Evolutionary conservation across 208 protist genomes (phyloP), one percentile per base, ranked within the genome.

Genomic region (Leishmania gerbilli): DNA sequence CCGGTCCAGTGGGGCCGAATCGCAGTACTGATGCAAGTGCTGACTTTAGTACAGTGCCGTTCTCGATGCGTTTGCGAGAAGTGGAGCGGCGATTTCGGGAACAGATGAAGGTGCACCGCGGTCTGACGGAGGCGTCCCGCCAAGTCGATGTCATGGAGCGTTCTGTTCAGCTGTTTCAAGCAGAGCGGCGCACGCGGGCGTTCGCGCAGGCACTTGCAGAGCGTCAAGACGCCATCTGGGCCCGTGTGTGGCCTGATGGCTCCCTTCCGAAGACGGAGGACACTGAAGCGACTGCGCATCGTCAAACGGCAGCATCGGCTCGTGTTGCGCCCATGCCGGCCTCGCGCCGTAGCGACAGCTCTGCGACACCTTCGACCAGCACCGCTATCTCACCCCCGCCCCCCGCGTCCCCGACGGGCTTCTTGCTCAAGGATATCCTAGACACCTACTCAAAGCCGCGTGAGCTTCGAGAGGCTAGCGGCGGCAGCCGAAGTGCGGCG

Each of bases 91-190:
- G 90, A 19, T 92, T 95, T 77, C 65, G 72, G 3, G 90, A 93
- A 69, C 92, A 95, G 71, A 88, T 95, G 81, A 79, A 86, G n/a
- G 85, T 95, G 21, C 89, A 93, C 76, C 88, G 89, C 21, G 89
- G 75, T 1, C 77, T 95, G 56, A 87, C 83, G 1, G 45, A 75
- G 4, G 86, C 90, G 8, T 71, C 86, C 49, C 77, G 69, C 34
- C 81, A 90, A 51, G 42, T 93, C 17, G 76, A 88, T 68, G 19
- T 74, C 11, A 45, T 92, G 17, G n/a, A 83, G 40, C 45, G 47
- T 42, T 79, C 91, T 21, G 82, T 89, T 51, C 77, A 81, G 37
- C 62, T 67, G 37, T 72, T 89, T 40, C 87, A 76, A 21, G 71
- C 84, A n/a, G 87, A 95, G 79, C 83, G 78, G 7, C 84, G 87